Conservation (phyloP, 2,329 filamentous ascomycete genomes). For the Tetracladium maxilliforme region DNA sequence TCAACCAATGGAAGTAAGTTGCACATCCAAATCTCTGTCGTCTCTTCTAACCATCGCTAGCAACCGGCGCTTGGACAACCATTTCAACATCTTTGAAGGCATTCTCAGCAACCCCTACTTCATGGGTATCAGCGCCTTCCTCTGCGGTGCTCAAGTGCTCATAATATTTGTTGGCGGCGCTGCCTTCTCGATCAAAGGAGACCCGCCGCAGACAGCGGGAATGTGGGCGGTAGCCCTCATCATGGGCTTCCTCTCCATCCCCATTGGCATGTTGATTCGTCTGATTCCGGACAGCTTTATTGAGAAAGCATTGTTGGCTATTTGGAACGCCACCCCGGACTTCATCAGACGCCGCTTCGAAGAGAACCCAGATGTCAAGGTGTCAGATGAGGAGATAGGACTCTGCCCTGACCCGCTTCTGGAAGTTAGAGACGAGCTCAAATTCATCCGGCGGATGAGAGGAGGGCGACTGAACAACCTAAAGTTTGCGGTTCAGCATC, state of each 20-base stretch:
- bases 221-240: conserved; percentile 85
- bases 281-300: conserved; percentile 3
- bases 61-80: conserved; percentile 87
- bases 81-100: conserved; percentile 90
- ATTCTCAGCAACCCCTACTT: conserved; percentile 80
- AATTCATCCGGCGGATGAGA: conserved; percentile 66
- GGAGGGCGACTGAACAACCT: conserved; percentile 71
- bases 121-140: conserved; percentile 67
- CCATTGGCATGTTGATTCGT: conserved; percentile 3
- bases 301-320: conserved; percentile 2
- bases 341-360: conserved; percentile 11
- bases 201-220: conserved; percentile 43
- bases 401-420: conserved; percentile 58
- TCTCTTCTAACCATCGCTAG: conserved; percentile 10
- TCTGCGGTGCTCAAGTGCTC: conserved; percentile 78
- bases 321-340: conserved; percentile 9
- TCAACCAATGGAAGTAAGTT: conserved; percentile 68
- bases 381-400: conserved; percentile 50
- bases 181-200: conserved; percentile 48
- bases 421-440: conserved; percentile 67
- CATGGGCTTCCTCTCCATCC: conserved; percentile 3
- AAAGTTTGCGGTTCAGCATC: conserved; percentile 64
- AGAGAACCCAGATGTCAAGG: conserved; percentile 26
- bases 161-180: conserved; percentile 77
- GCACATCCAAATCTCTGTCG: not conserved